A percentile compares a stretch with the other conserved stretches of the same genome.
These are phyloP conservation scores for Pleodorina starrii DNA, from an alignment of 139 green algal genomes.

Conservation along the genomic window DNA sequence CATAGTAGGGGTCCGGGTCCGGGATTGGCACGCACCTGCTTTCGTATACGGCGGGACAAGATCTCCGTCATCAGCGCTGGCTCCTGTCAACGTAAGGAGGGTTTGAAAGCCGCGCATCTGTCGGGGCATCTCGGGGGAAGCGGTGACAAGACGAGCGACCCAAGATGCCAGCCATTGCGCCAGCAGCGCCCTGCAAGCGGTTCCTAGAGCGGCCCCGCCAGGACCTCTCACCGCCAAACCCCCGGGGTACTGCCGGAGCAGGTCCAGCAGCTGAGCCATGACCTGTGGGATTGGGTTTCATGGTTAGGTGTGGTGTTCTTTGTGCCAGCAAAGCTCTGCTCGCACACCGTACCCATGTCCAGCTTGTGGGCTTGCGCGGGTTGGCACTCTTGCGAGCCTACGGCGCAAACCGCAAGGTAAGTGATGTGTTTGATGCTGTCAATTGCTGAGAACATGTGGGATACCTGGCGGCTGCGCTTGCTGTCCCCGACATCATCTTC, in stretches of 20 bases:
- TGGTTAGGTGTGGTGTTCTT: neutral
- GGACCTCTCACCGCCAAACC: slow-evolving; percentile 17
- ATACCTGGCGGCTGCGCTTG: neutral
- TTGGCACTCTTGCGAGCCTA: neutral
- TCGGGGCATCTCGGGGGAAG: no score
- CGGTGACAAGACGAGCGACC: no score
- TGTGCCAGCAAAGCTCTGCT: neutral
- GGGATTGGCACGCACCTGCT: no score
- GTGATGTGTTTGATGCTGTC: neutral
- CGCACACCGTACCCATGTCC: slow-evolving; percentile 22
- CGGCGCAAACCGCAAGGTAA: neutral
- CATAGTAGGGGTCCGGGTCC: no score
- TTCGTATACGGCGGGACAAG: neutral
- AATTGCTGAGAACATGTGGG: neutral
- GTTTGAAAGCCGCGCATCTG: no score
- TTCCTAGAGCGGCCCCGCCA: no score
- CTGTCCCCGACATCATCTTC: slow-evolving; percentile 27
- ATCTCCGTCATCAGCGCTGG: slow-evolving; percentile 19
- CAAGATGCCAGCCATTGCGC: no score
- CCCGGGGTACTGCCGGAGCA: slow-evolving; percentile 32
- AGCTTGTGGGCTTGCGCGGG: slow-evolving; percentile 6
- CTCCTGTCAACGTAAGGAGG: no score
- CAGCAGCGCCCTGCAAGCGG: no score
- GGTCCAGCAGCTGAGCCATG: slow-evolving; percentile 37
- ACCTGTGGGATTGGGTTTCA: neutral